Evolutionary conservation across 345 rosid genomes (phyloP).

Genomic region (Isatis tinctoria): DNA sequence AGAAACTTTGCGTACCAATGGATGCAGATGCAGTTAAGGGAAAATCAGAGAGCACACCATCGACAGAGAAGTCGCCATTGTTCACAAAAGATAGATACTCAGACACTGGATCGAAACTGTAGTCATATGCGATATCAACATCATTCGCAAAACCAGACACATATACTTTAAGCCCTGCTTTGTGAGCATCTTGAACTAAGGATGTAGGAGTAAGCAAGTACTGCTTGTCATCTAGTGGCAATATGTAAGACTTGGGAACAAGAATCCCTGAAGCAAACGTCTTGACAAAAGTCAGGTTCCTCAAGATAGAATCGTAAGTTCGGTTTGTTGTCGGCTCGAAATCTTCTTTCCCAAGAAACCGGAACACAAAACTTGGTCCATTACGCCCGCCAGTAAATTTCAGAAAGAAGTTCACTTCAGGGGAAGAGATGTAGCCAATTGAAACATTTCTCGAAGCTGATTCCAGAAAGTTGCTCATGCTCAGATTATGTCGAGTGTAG

Average conservation of each 20-base stretch:
- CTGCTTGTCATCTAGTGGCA: conserved; percentile 38
- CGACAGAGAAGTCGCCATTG: conserved; percentile 67
- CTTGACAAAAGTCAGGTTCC: conserved; percentile 62
- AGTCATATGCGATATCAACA: conserved; percentile 51
- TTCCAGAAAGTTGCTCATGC: conserved; percentile 51
- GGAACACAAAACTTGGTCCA: conserved; percentile 47
- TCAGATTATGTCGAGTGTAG: conserved; percentile 53
- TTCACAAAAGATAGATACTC: conserved; percentile 58
- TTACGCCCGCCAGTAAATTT: conserved; percentile 33
- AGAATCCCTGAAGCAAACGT: conserved; percentile 84
- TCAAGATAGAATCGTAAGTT: conserved; percentile 51
- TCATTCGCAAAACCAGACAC: conserved; percentile 66
- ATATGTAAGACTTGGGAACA: conserved; percentile 68
- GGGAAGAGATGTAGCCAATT: conserved; percentile 67
- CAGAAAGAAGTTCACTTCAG: conserved; percentile 64
- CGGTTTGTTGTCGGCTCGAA: conserved; percentile 62
- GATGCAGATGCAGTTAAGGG: conserved; percentile 68
- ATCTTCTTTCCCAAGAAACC: conserved; percentile 37
- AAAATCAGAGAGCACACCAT: conserved; percentile 74
- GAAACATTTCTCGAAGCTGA: conserved; percentile 37
- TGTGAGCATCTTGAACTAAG: conserved; percentile 72
- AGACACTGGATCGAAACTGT: conserved; percentile 65
- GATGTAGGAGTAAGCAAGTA: conserved; percentile 50
- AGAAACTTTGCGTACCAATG: conserved; percentile 32
- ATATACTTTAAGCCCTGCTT: conserved; percentile 63